Evolutionary conservation across 495 filamentous ascomycete species (phyloP).

Genomic region (Tuber borchii): DNA sequence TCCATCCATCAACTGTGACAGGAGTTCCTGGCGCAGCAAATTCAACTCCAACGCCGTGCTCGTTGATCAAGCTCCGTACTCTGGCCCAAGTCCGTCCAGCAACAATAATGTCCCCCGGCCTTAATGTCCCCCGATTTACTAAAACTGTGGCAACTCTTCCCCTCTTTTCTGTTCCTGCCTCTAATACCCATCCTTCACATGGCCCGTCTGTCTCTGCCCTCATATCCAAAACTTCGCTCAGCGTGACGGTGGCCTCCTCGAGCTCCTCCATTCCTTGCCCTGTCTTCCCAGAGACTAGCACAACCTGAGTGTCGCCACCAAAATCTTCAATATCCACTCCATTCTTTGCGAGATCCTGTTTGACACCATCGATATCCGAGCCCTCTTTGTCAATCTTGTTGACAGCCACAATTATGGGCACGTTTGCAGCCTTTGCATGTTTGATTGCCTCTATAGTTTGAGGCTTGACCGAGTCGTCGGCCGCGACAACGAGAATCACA

Average conservation of each 20-base stretch:
- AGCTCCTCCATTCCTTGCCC: constrained; percentile 86
- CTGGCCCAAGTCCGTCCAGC: constrained; percentile 80
- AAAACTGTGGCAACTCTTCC: constrained; percentile 86
- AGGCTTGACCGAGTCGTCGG: constrained; percentile 95
- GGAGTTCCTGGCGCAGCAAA: constrained; percentile 83
- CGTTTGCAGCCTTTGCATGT: constrained; percentile 80
- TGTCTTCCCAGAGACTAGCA: constrained; percentile 86
- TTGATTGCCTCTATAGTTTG: constrained; percentile 96
- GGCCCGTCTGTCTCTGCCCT: constrained; percentile 69
- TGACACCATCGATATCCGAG: constrained; percentile 71
- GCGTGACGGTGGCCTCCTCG: constrained; percentile 76
- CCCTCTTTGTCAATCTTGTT: constrained; percentile 92
- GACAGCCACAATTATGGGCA: constrained; percentile 96
- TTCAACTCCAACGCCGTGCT: constrained; percentile 64
- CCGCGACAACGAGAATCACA: constrained; percentile 89
- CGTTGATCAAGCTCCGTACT: constrained; percentile 74
- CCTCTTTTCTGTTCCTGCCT: constrained; percentile 79
- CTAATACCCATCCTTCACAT: constrained; percentile 89
- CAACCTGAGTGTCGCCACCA: constrained; percentile 88
- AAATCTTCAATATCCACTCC: constrained; percentile 90
- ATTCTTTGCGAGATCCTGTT: constrained; percentile 75
- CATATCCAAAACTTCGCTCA: constrained; percentile 84
- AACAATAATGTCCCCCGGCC: constrained; percentile 73
- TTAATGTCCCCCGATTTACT: constrained; percentile 77
- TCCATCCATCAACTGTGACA: constrained; percentile 90